Evolutionary conservation across 805 yeast species (phyloP).

Genomic region (Saccharomyces jurei): DNA sequence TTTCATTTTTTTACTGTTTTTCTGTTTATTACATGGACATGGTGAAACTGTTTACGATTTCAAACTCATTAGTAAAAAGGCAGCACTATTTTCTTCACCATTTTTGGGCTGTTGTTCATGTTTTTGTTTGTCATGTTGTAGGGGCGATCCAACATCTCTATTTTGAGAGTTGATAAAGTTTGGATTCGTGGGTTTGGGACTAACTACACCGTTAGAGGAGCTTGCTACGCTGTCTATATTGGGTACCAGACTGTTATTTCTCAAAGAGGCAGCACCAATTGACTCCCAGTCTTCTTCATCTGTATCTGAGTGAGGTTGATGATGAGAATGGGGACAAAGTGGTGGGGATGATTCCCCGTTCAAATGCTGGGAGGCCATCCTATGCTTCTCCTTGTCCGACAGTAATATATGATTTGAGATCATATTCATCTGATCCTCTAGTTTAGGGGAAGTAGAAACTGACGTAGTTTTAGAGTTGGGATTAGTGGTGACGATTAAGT

Average conservation of each 20-base stretch:
- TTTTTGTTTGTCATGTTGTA: conserved; percentile 1
- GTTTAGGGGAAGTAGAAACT: neutral
- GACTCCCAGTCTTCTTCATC: conserved; percentile 97
- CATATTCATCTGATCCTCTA: conserved; percentile 1
- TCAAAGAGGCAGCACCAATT: conserved; percentile 69
- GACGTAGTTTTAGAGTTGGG: conserved; percentile 32
- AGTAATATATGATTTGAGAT: neutral
- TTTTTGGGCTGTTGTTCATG: conserved; percentile 3
- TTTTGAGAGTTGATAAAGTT: conserved; percentile 4
- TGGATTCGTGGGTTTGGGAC: conserved; percentile 5
- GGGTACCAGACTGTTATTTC: conserved; percentile 26
- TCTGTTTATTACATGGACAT: neutral
- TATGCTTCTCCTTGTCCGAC: neutral
- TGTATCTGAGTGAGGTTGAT: conserved; percentile 50
- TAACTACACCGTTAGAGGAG: conserved; percentile 13
- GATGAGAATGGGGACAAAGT: conserved; percentile 20
- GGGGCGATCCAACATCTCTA: conserved; percentile 7
- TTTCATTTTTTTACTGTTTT: neutral
- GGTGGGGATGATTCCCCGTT: conserved; percentile 24
- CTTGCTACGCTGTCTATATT: conserved; percentile 11
- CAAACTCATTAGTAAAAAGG: conserved; percentile 25
- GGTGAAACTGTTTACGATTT: conserved; percentile 16
- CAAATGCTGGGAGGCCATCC: conserved; percentile 1
- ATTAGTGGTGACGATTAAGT: conserved; percentile 32
- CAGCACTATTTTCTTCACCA: conserved; percentile 23